Base-by-base conservation (phyloP, 495 filamentous ascomycete genomes). In the Penicillium cosmopolitanum region DNA sequence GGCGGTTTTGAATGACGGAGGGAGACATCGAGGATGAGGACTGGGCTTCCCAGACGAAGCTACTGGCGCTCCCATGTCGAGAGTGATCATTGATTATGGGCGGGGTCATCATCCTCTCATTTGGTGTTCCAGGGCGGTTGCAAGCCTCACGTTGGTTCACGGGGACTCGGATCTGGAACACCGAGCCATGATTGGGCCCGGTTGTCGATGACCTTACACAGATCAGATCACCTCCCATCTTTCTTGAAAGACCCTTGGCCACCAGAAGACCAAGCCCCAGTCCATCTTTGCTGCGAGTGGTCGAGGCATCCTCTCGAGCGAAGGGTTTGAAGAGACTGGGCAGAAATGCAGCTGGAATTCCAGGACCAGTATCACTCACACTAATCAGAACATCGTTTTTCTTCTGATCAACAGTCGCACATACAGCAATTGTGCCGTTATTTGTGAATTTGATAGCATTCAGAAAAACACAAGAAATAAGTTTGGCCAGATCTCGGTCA, bases 371-470 rank as follows among this genome's bases (percentile, higher is more conserved):
- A 72, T 93, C 90, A 12, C 76, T 72, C 38, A 93, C 80, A 43
- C 70, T 82, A 66, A 91, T 83, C 40, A 83, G 69, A 52, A 90
- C 76, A 70, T 85, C 82, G 58, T 84, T 79, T 58, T 62, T 70
- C 55, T 77, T 80, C 52, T 72, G 56, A 52, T 78, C 81, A 35
- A 86, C 69, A 18, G 74, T 80, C 8, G 84, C 86, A 35, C 66
- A 80, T 5, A 93, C 69, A 1, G 74, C 80, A 51, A 93, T 88
- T n/a, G 72, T 78, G 19, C 90, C 90, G 53, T 77, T 79, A 58
- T 89, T 86, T 0, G 90, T 92, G 64, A 92, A 93, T 67, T 93
- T 93, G 55, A 93, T 82, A 4, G 90, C 90, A 69, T 93, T 93
- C 31, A 90, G 74, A 55, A 91, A 84, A 15, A 93, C 82, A 57